phyloP scores from a whole-genome alignment of 106 monocot genomes.

The Dioscorea alata region DNA sequence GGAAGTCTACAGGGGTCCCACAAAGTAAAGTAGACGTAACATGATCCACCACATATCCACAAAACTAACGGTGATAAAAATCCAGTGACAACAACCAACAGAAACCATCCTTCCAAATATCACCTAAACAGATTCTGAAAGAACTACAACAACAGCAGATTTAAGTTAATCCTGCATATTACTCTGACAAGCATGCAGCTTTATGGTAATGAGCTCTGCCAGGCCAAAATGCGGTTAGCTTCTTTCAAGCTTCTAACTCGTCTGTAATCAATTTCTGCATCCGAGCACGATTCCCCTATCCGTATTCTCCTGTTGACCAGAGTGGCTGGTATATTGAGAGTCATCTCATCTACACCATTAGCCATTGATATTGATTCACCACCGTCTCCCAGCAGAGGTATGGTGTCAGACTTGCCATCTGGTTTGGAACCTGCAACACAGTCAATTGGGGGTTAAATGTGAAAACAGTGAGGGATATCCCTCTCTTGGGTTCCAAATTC shows the following conservation, averaged over 20 bases:
- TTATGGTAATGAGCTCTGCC: constrained; percentile 36
- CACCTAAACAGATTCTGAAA: not conserved
- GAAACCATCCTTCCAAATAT: not conserved
- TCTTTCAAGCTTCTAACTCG: constrained; percentile 82
- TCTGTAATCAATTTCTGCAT: constrained; percentile 94
- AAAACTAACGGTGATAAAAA: not conserved
- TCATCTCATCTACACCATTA: constrained; percentile 21
- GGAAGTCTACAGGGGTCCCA: not conserved
- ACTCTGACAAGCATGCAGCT: not conserved
- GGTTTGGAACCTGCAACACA: constrained; percentile 28
- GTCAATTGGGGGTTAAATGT: too few relatives aligned
- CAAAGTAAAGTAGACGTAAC: not conserved
- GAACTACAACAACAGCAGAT: not conserved
- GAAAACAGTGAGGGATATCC: too few relatives aligned
- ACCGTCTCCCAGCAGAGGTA: constrained; percentile 12
- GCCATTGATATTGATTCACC: constrained; percentile 5
- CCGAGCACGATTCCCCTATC: constrained; percentile 53
- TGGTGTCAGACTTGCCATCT: constrained; percentile 6
- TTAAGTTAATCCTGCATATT: constrained; percentile 9
- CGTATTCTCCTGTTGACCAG: constrained; percentile 44
- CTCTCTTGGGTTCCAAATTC: too few relatives aligned
- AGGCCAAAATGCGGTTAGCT: constrained; percentile 33
- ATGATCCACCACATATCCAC: not conserved
- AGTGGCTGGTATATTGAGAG: constrained; percentile 18
- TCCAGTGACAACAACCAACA: not conserved